phyloP scores from a whole-genome alignment of 2,329 filamentous ascomycete genomes.

The Xylariaceae sp. region DNA sequence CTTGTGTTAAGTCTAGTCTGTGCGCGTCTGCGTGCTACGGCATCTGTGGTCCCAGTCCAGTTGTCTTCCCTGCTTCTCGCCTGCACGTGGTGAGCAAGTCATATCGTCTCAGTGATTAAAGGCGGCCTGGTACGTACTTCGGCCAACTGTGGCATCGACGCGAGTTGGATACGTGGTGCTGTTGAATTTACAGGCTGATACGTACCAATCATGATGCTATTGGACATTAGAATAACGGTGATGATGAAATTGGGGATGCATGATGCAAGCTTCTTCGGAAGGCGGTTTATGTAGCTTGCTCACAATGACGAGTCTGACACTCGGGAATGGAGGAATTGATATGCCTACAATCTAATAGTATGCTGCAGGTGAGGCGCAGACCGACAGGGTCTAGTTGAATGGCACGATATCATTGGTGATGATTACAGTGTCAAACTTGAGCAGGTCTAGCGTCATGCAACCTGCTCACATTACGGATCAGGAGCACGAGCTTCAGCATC shows the following conservation, averaged over 20 bases:
- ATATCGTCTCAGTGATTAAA: slow-evolving; percentile 21
- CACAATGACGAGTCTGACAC: slow-evolving; percentile 27
- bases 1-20: slow-evolving; percentile 56
- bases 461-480: slow-evolving; percentile 42
- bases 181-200: slow-evolving; percentile 27
- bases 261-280: slow-evolving; percentile 13
- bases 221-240: slow-evolving; percentile 13
- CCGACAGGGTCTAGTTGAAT: slow-evolving; percentile 12
- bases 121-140: slow-evolving; percentile 42
- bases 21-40: slow-evolving; percentile 48
- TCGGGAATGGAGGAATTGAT: slow-evolving; percentile 23
- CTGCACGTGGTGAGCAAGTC: slow-evolving; percentile 43
- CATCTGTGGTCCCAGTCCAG: slow-evolving; percentile 54
- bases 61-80: slow-evolving; percentile 49
- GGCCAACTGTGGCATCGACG: slow-evolving; percentile 47
- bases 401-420: neutral
- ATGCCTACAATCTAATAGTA: too few relatives aligned
- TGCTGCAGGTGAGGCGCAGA: slow-evolving; percentile 18
- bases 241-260: slow-evolving; percentile 7
- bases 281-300: slow-evolving; percentile 34
- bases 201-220: slow-evolving; percentile 34
- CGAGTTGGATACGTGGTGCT: slow-evolving; percentile 39
- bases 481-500: slow-evolving; percentile 7
- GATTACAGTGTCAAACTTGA: neutral
- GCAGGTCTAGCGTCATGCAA: slow-evolving; percentile 44